Conservation (phyloP, 352 stramenopile species). For the Globisporangium mamillatum region DNA sequence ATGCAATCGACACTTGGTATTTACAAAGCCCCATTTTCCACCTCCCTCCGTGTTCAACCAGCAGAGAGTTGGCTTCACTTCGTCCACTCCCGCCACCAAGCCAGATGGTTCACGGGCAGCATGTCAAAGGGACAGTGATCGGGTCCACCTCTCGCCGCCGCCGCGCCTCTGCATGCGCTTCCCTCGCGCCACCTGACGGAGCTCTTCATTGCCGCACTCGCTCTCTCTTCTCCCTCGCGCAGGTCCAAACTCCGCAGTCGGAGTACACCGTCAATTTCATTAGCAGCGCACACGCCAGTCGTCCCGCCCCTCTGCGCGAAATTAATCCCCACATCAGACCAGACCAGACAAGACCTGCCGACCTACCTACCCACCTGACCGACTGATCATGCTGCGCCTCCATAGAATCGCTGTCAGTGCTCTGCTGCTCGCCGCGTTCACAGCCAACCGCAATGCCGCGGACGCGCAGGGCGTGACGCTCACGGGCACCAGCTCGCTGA, state of each 20-base stretch:
- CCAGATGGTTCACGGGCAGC: neutral
- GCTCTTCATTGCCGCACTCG: conserved; percentile 7
- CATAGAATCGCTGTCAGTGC: neutral
- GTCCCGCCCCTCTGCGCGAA: neutral
- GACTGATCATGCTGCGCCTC: neutral
- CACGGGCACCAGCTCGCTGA: conserved; percentile 7
- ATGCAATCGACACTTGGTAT: neutral
- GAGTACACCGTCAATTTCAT: neutral
- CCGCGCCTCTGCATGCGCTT: neutral
- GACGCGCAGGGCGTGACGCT: conserved; percentile 6
- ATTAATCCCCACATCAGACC: neutral
- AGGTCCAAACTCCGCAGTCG: neutral
- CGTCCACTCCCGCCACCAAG: neutral
- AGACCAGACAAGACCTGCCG: neutral
- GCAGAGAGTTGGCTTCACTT: neutral
- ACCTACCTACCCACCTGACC: neutral
- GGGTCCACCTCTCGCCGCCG: neutral
- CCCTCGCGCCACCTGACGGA: neutral
- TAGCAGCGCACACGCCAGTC: neutral
- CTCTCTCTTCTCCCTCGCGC: neutral
- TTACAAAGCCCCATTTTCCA: neutral
- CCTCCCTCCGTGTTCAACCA: neutral
- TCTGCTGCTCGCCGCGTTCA: neutral
- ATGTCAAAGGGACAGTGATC: neutral
- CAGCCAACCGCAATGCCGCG: neutral